These are phyloP conservation scores for Creolimax fragrantissima DNA, from an alignment of 78 protist species.

Conservation along the genomic window DNA sequence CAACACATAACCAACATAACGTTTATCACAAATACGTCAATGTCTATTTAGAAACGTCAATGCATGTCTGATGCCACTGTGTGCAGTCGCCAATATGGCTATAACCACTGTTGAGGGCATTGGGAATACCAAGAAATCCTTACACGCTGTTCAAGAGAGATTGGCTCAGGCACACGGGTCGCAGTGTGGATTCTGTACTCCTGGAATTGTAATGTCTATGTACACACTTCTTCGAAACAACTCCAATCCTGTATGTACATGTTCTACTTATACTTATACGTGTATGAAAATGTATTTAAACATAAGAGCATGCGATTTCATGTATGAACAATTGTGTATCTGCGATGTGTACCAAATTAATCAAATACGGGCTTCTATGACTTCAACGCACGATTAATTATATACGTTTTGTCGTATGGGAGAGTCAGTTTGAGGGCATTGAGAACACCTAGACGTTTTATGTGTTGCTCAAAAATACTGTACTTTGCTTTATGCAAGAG, in stretches of 20 bases:
- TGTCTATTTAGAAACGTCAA: conserved; percentile 41
- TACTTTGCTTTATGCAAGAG: too few species aligned
- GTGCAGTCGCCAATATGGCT: conserved; percentile 50
- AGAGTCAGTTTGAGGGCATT: too few species aligned
- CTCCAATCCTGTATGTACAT: conserved; percentile 1
- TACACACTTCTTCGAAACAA: conserved; percentile 30
- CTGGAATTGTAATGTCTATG: conserved; percentile 72
- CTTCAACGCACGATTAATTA: too few species aligned
- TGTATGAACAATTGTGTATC: too few species aligned
- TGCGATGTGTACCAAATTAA: too few species aligned
- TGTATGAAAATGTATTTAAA: neutral
- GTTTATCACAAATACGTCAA: neutral
- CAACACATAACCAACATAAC: too few species aligned
- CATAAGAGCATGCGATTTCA: too few species aligned
- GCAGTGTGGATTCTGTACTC: conserved; percentile 94
- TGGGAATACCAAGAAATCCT: conserved; percentile 11
- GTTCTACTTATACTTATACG: neutral
- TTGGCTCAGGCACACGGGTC: conserved; percentile 56
- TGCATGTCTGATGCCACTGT: conserved; percentile 72
- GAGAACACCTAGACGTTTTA: too few species aligned
- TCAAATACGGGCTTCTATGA: too few species aligned
- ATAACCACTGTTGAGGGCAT: conserved; percentile 85
- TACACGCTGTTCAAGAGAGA: neutral
- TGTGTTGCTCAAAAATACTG: too few species aligned
- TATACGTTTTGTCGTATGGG: too few species aligned